A percentile compares a stretch with the other conserved stretches of the same genome.
These are phyloP conservation scores for Flammula alnicola DNA, from an alignment of 1,284 basidiomycete species.

Conservation along the genomic window DNA sequence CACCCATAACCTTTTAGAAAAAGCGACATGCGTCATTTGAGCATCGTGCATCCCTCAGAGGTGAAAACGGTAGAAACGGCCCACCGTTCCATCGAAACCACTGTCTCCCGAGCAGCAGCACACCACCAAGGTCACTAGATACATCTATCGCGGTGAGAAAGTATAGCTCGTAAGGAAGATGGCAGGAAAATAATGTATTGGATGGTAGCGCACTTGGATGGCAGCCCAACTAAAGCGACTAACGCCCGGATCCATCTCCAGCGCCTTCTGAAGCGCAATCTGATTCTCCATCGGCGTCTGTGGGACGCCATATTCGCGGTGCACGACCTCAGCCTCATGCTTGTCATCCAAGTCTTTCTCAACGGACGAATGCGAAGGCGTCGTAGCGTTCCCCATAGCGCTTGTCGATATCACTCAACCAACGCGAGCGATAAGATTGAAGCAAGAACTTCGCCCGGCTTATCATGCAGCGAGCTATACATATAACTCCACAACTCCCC, in stretches of 20 bases:
- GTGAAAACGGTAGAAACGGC: conserved; percentile 15
- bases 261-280: conserved; percentile 47
- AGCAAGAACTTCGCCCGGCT: too few species aligned
- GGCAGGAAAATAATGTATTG: too few species aligned
- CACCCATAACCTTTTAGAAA: conserved; percentile 51
- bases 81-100: conserved; percentile 56
- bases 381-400: too few species aligned
- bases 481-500: too few species aligned
- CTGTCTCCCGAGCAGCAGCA: conserved; percentile 56
- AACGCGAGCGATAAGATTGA: too few species aligned
- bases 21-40: neutral
- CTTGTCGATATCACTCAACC: too few species aligned
- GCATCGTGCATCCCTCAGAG: neutral
- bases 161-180: neutral
- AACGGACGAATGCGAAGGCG: conserved; percentile 17
- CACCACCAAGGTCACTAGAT: conserved; percentile 47
- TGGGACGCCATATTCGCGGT: conserved; percentile 10
- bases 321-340: neutral
- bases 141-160: conserved; percentile 35
- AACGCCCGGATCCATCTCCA: conserved; percentile 55
- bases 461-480: too few species aligned
- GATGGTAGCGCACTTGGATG: conserved; percentile 37
- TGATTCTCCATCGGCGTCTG: conserved; percentile 46
- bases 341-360: conserved; percentile 15
- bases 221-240: conserved; percentile 41